These are phyloP conservation scores for Rhynchospora tenuis DNA, from an alignment of 176 grass and related monocot species.

Conservation along the genomic window DNA sequence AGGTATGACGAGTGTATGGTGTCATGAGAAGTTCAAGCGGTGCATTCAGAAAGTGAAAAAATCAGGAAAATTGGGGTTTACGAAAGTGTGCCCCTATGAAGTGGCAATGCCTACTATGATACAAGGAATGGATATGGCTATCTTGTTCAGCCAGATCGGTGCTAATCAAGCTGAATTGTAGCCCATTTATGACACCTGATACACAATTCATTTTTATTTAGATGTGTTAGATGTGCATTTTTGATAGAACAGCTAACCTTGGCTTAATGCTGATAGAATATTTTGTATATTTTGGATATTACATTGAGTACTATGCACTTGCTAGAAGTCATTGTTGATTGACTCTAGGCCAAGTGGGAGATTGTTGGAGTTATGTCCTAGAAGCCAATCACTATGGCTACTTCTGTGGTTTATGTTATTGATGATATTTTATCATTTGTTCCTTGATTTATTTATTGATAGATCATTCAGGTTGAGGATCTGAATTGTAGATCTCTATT, in stretches of 20 bases:
- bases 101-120: slow-evolving; percentile 76
- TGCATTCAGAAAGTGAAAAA: slow-evolving; percentile 89
- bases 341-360: too few species aligned
- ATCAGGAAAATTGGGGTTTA: slow-evolving; percentile 61
- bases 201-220: background rate
- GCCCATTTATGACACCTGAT: background rate
- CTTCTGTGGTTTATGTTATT: too few species aligned
- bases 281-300: too few species aligned
- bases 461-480: too few species aligned
- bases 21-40: slow-evolving; percentile 76
- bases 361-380: too few species aligned
- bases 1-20: slow-evolving; percentile 17
- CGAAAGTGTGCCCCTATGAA: slow-evolving; percentile 67
- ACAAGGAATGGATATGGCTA: slow-evolving; percentile 94
- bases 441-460: too few species aligned
- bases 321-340: too few species aligned
- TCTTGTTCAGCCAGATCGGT: slow-evolving; percentile 70
- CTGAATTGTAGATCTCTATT: too few species aligned
- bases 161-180: slow-evolving; percentile 49
- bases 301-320: too few species aligned
- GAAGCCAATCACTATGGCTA: too few species aligned
- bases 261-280: background rate
- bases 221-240: background rate
- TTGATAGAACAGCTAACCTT: background rate
- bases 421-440: too few species aligned